Conservation (phyloP, 2,329 filamentous ascomycete genomes). For the Apiospora hydei region DNA sequence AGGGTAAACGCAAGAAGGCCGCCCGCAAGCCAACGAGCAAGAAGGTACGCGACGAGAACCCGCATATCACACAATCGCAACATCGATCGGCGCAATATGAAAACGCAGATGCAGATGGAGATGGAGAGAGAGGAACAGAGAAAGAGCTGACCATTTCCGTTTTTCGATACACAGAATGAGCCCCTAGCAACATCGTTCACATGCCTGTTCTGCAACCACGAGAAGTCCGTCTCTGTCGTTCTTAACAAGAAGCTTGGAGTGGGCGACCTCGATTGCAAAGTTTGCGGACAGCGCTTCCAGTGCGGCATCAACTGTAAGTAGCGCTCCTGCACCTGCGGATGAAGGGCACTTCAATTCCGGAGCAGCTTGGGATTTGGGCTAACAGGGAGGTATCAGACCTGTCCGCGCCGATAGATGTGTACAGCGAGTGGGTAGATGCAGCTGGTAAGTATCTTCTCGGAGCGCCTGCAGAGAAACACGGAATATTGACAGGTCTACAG, state of each 20-base stretch:
- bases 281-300: constrained; percentile 94
- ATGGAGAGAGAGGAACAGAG: neutral
- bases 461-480: constrained; percentile 25
- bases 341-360: neutral
- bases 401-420: constrained; percentile 91
- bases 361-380: neutral
- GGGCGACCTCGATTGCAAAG: constrained; percentile 85
- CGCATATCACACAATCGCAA: neutral
- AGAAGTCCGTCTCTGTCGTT: constrained; percentile 89
- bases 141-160: constrained; percentile 1
- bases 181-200: constrained; percentile 85
- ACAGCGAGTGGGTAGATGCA: constrained; percentile 97
- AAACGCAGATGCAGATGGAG: neutral
- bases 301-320: constrained; percentile 86
- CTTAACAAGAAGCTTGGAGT: constrained; percentile 92
- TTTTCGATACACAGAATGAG: constrained; percentile 61
- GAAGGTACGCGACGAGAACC: constrained; percentile 64
- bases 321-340: neutral
- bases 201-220: constrained; percentile 98
- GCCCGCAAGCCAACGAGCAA: constrained; percentile 81
- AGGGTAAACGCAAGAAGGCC: constrained; percentile 95
- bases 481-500: constrained; percentile 42
- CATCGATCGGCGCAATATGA: neutral
- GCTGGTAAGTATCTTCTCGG: constrained; percentile 53
- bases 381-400: constrained; percentile 66